Conservation (phyloP, 2,329 filamentous ascomycete genomes). For the Helotiales sp. region DNA sequence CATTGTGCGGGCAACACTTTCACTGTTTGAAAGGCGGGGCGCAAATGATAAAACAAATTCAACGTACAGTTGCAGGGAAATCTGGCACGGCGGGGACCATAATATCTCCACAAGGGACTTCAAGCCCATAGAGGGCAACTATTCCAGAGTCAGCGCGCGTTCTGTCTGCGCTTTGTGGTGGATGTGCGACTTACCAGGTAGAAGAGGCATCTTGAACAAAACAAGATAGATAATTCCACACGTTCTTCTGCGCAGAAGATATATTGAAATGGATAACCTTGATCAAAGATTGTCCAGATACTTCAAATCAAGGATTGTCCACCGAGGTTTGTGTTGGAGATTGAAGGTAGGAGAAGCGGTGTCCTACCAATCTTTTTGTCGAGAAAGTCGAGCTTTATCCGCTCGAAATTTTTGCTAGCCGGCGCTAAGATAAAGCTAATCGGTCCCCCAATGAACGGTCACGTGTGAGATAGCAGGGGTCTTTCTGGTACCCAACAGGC, state of each 20-base stretch:
- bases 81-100: constrained; percentile 77
- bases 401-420: constrained; percentile 29
- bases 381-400: constrained; percentile 17
- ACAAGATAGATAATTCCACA: constrained; percentile 11
- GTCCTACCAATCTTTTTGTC: constrained; percentile 14
- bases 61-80: constrained; percentile 80
- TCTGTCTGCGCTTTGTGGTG: neutral
- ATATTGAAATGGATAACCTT: neutral
- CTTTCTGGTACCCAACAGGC: no score
- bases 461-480: neutral
- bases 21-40: neutral
- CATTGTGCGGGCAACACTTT: neutral
- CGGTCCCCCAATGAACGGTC: constrained; percentile 5
- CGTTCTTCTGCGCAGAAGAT: neutral
- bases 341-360: constrained; percentile 20
- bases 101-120: constrained; percentile 82
- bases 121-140: constrained; percentile 88
- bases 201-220: constrained; percentile 57
- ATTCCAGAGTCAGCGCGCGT: neutral
- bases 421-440: constrained; percentile 31
- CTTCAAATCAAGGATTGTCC: constrained; percentile 2
- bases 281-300: neutral
- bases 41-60: neutral
- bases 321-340: constrained; percentile 11
- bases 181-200: constrained; percentile 41